Base-by-base conservation (phyloP, 1,284 basidiomycete species). In the Melanopsichium pennsylvanicum region DNA sequence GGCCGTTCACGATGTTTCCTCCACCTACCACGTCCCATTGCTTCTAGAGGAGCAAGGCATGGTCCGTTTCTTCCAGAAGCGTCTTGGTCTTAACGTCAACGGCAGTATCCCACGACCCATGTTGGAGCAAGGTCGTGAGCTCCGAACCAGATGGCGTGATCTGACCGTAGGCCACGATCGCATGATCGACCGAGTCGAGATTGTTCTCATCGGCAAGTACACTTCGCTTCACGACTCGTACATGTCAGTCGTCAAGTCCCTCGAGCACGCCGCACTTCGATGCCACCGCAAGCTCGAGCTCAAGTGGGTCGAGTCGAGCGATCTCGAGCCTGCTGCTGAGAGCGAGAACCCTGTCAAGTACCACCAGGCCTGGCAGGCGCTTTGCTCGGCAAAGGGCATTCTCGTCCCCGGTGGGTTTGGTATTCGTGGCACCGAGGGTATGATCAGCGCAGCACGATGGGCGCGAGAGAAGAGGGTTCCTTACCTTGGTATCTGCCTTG, bases 151-250 rank as follows among this genome's bases (percentile, higher is more conserved):
- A 62, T 99, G 95, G 95, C 88, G 85, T 70, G 88, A 89, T 23
- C 84, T 98, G 75, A 97, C 93, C 13, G 84, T 88, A 67, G 86
- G 91, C 16, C 90, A 93, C 81, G 95, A 97, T 81, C 88, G 93
- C 31, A 84, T 92, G n/a, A 94, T 90, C 81, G 94, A 97, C 75
- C 86, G 87, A 21, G 93, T 97, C 33, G 88, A 88, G 40, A 92
- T 99, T 62, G 93, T 91, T 18, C 84, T 99, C 32, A 93, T 99
- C 18, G 95, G 95, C 45, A 99, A 99, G 83, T 99, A 99, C 84
- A 97, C 93, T 6, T 89, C 93, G 60, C 85, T 98, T 45, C 91
- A 95, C 82, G 95, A 99, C 82, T 97, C 93, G 31, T 99, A 99
- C 83, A 97, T 97, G 91, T 93, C 91, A 31, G 96, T 99, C 47